A percentile compares a stretch with the other conserved stretches of the same genome.
Conservation (phyloP, 2,329 filamentous ascomycete genomes). For the Zymoseptoria brevis region DNA sequence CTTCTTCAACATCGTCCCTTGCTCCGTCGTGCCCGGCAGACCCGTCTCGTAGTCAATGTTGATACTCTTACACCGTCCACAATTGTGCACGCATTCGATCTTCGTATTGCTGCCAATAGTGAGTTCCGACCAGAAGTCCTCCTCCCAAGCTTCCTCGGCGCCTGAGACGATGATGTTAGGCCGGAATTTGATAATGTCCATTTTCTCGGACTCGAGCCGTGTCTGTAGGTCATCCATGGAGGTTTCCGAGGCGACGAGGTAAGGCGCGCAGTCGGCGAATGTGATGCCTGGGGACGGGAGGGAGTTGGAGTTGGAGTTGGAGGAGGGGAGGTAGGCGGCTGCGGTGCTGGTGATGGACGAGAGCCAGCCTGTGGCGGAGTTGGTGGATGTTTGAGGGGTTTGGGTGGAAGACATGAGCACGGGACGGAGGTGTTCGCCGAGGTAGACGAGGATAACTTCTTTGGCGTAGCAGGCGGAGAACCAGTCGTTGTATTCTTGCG, state of each 20-base stretch:
- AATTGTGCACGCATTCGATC: conserved; percentile 38
- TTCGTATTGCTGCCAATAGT: conserved; percentile 22
- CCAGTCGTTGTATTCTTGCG: conserved; percentile 35
- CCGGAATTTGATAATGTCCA: conserved; percentile 42
- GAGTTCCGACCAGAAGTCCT: conserved; percentile 41
- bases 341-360: conserved; percentile 22
- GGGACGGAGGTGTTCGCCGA: conserved; percentile 35
- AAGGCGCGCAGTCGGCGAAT: conserved; percentile 69
- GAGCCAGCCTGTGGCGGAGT: conserved; percentile 25
- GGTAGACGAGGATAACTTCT: conserved; percentile 36
- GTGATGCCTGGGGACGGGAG: conserved; percentile 40
- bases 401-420: conserved; percentile 32
- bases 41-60: conserved; percentile 43
- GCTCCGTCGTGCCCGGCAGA: conserved; percentile 29
- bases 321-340: conserved; percentile 17
- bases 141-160: conserved; percentile 35
- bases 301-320: conserved; percentile 3
- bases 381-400: conserved; percentile 5
- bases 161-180: conserved; percentile 40
- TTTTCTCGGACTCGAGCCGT: conserved; percentile 30
- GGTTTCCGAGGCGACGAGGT: conserved; percentile 61
- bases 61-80: conserved; percentile 38
- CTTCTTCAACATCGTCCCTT: conserved; percentile 38
- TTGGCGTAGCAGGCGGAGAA: conserved; percentile 39
- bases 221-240: conserved; percentile 60